Base-by-base conservation (phyloP, 441 rosid species). In the Mallotus japonicus region DNA sequence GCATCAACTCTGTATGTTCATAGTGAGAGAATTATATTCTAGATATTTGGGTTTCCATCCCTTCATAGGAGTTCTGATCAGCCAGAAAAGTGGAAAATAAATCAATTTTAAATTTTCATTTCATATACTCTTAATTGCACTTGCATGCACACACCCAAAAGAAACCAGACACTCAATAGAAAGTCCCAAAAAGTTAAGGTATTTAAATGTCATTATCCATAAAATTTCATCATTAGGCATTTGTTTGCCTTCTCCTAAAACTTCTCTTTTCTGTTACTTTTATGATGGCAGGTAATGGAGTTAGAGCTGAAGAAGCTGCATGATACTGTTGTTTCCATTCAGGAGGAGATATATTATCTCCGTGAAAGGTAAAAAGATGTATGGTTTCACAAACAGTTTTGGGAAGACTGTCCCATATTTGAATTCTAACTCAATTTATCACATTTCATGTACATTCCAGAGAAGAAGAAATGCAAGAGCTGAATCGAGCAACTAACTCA, bases 261-360 rank as follows among this genome's bases (percentile, higher is more conserved):
- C 50, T 47, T 12, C 4, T 8, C 2, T 28, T 49, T 47, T 57
- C 22, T 55, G 1, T 24, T 44, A 16, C 13, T 37, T 58, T 62
- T 65, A 10, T 9, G 70, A 73, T 77, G 34, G 50, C 72, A 92
- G 99, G 79, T 69, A 50, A 82, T 92, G 89, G 92, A 89, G 74
- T 65, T 90, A 15, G 98, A 92, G 88, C 81, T 95, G 82, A 89
- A 86, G 83, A 92, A 88, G 74, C 65, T 95, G 84, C 78, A 82
- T 4, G 96, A 92, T 68, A 82, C 83, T 2, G 83, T 87, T 15
- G 72, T 75, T 10, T 79, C 85, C 71, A 89, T 92, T 79, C 95
- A 87, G 14, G 95, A 91, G 0, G 98, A 92, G 82, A 95, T 95
- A 87, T 86, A 79, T 59, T 85, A 80, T 82, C 96, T 92, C 37